A percentile compares a stretch with the other conserved stretches of the same genome.
phyloP scores from a whole-genome alignment of 2,329 filamentous ascomycete genomes.

The Onygenales sp. region DNA sequence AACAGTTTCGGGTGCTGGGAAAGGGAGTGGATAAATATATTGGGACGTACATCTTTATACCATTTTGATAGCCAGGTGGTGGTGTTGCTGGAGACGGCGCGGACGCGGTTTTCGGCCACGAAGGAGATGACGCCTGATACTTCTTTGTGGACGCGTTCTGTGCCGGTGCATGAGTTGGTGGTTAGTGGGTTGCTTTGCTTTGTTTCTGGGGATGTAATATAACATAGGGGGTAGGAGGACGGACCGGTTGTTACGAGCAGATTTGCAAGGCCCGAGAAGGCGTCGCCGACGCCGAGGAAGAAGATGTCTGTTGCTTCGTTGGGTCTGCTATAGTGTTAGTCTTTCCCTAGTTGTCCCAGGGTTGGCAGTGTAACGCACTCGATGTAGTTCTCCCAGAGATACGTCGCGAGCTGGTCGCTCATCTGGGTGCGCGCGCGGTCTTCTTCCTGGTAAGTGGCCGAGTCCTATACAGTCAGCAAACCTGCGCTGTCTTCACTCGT shows the following conservation, averaged over 20 bases:
- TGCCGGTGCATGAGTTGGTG: not conserved
- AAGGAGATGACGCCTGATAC: conserved; percentile 72
- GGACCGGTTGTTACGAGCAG: conserved; percentile 68
- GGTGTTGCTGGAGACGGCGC: conserved; percentile 71
- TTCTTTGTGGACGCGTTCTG: conserved; percentile 52
- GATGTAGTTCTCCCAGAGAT: conserved; percentile 96
- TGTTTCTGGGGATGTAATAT: too few relatives aligned
- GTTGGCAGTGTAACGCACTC: conserved; percentile 41
- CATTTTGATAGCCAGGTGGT: conserved; percentile 59
- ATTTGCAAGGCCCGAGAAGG: conserved; percentile 73
- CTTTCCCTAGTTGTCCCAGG: not conserved
- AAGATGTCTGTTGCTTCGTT: conserved; percentile 63
- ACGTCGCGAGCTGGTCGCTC: conserved; percentile 64
- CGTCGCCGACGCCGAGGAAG: conserved; percentile 80
- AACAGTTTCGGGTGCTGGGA: not conserved
- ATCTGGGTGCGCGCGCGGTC: conserved; percentile 43
- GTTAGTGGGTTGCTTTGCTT: not conserved
- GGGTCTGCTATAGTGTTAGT: conserved; percentile 37
- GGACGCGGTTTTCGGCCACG: conserved; percentile 62
- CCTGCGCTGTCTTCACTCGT: conserved; percentile 14
- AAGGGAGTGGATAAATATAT: not conserved
- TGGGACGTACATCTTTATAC: conserved; percentile 57
- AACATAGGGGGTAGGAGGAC: conserved; percentile 4
- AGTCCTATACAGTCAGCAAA: not conserved
- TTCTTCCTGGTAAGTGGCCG: conserved; percentile 34